These are phyloP conservation scores for Discostella stelligeroides DNA, from an alignment of 108 stramenopile genomes.

Conservation along the genomic window DNA sequence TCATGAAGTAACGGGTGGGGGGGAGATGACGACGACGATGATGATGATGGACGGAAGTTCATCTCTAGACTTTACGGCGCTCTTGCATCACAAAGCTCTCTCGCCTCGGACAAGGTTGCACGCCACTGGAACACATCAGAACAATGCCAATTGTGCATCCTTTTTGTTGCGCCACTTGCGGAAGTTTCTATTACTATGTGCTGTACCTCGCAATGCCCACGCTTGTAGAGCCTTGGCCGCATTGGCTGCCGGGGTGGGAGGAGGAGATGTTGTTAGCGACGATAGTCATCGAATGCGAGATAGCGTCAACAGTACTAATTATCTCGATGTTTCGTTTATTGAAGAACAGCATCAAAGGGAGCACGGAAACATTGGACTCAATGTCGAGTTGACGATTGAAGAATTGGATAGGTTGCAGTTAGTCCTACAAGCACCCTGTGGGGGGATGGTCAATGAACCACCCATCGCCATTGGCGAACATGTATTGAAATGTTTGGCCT, in stretches of 20 bases:
- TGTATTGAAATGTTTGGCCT: constrained; percentile 61
- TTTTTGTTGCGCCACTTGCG: constrained; percentile 80
- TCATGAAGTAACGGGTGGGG: constrained; percentile 46
- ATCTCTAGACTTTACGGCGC: constrained; percentile 62
- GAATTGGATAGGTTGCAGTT: constrained; percentile 83
- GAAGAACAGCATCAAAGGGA: constrained; percentile 72
- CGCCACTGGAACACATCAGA: constrained; percentile 70
- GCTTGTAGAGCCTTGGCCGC: constrained; percentile 74
- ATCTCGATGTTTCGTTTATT: constrained; percentile 33
- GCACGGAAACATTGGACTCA: constrained; percentile 75
- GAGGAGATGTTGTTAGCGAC: constrained; percentile 9
- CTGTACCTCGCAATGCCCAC: constrained; percentile 74
- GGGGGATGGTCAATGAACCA: constrained; percentile 82
- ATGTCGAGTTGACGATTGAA: constrained; percentile 72
- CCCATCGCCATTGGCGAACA: constrained; percentile 80
- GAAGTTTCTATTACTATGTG: constrained; percentile 71
- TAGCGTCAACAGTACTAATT: background rate
- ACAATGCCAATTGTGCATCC: constrained; percentile 75
- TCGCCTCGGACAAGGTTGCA: constrained; percentile 62
- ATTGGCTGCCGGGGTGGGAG: constrained; percentile 48
- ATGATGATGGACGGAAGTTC: constrained; percentile 2
- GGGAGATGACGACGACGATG: no score
- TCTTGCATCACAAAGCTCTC: constrained; percentile 47
- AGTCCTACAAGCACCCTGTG: constrained; percentile 75
- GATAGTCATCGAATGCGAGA: constrained; percentile 8